Percentiles rank a stretch among this genome's conserved stretches.
These are phyloP conservation scores for Tuber umbilicatum DNA, from an alignment of 495 filamentous ascomycete genomes.

Conservation along the genomic window DNA sequence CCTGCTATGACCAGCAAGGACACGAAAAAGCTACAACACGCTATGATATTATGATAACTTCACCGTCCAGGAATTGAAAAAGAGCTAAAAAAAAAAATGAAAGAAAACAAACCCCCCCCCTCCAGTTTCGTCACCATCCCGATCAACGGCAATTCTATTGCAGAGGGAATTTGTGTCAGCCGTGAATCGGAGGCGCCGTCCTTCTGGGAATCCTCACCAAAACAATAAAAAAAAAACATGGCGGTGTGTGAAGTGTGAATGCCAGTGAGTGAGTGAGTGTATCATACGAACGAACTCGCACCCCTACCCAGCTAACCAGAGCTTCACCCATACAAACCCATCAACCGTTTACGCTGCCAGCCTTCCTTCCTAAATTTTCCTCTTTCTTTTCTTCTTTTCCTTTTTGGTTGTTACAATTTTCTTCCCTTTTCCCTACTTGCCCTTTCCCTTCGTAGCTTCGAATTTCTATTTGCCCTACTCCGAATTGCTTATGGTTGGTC, in stretches of 20 bases:
- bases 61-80: not conserved
- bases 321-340: not conserved
- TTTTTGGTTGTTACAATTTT: slow-evolving; percentile 11
- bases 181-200: slow-evolving; percentile 3
- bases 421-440: slow-evolving; percentile 14
- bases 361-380: not conserved
- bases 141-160: slow-evolving; percentile 2
- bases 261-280: too few species aligned
- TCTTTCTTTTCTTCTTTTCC: not conserved
- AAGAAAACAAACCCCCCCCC: not conserved
- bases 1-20: not conserved
- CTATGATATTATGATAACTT: not conserved
- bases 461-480: not conserved
- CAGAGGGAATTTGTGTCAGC: slow-evolving; percentile 5
- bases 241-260: not conserved
- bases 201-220: slow-evolving; percentile 2
- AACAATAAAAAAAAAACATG: slow-evolving; percentile 1
- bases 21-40: slow-evolving; percentile 2
- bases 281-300: not conserved
- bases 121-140: not conserved
- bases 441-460: slow-evolving; percentile 14
- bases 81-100: not conserved
- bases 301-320: not conserved
- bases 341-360: not conserved
- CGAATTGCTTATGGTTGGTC: slow-evolving; percentile 33